A percentile compares a stretch with the other conserved stretches of the same genome.
phyloP scores from a whole-genome alignment of 768 basidiomycete species.

The Strobilomyces confusus region DNA sequence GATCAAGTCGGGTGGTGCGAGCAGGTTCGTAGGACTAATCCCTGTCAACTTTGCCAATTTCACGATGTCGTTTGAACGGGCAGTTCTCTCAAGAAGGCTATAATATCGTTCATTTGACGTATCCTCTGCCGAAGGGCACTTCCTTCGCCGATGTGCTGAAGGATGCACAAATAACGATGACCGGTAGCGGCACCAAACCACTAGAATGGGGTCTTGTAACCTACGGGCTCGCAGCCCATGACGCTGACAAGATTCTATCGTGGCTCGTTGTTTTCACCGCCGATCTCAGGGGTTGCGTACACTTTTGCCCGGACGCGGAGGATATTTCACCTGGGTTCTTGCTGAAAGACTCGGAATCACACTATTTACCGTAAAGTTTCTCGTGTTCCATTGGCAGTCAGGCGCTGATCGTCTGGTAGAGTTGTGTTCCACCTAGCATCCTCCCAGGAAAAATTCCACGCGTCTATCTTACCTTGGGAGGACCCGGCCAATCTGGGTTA shows the following conservation, averaged over 20 bases:
- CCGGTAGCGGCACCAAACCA: neutral
- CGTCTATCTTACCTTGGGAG: conserved; percentile 25
- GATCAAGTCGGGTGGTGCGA: conserved; percentile 35
- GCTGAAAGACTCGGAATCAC: conserved; percentile 19
- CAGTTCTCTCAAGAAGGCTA: conserved; percentile 41
- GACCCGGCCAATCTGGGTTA: conserved; percentile 21
- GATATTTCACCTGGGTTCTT: conserved; percentile 26
- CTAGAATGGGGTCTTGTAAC: conserved; percentile 29
- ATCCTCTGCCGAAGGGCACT: conserved; percentile 15
- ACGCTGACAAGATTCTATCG: conserved; percentile 16
- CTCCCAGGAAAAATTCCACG: conserved; percentile 34
- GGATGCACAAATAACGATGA: conserved; percentile 14
- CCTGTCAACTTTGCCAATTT: neutral
- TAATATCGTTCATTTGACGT: conserved; percentile 30
- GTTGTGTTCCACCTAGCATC: conserved; percentile 34
- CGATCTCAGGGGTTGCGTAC: conserved; percentile 30
- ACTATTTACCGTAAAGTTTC: conserved; percentile 27
- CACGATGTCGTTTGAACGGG: neutral
- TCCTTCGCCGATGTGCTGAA: conserved; percentile 18
- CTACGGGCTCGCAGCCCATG: conserved; percentile 28
- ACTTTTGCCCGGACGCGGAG: conserved; percentile 32
- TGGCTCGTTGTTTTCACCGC: conserved; percentile 5
- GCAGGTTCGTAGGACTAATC: conserved; percentile 27
- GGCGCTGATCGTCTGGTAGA: conserved; percentile 18
- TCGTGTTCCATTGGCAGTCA: neutral